Conservation (phyloP, 495 filamentous ascomycete genomes). For the Corynascus novoguineensis region DNA sequence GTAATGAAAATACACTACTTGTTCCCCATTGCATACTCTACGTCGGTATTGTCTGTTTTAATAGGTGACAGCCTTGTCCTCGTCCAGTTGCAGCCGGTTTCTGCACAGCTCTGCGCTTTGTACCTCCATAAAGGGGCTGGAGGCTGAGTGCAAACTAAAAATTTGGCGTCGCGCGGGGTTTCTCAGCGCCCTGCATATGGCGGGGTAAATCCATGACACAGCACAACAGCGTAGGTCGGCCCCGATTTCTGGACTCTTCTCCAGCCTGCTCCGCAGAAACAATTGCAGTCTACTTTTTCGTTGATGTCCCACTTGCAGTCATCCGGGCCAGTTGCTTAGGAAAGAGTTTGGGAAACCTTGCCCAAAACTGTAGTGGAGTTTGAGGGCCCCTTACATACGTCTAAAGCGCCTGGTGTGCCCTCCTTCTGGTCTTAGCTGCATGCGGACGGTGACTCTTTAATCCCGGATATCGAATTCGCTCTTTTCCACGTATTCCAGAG, state of each 20-base stretch:
- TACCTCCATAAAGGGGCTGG: background rate
- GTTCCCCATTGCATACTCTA: background rate
- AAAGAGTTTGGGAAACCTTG: slow-evolving; percentile 10
- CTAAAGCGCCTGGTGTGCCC: background rate
- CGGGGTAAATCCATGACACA: slow-evolving; percentile 9
- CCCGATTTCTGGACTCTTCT: slow-evolving; percentile 11
- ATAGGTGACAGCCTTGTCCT: too few species aligned
- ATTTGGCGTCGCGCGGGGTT: background rate
- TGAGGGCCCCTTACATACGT: background rate
- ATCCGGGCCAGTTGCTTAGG: background rate
- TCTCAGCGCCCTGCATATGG: background rate
- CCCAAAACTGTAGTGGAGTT: slow-evolving; percentile 14
- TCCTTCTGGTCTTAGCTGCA: background rate
- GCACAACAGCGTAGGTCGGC: background rate
- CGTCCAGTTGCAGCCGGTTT: background rate
- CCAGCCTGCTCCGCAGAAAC: too few species aligned
- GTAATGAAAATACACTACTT: slow-evolving; percentile 21
- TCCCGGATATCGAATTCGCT: background rate
- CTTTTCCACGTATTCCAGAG: background rate
- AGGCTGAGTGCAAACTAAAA: background rate
- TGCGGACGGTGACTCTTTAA: background rate
- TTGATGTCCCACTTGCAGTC: background rate
- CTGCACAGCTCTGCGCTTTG: too few species aligned
- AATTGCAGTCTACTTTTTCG: too few species aligned
- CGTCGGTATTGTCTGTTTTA: background rate